These are phyloP conservation scores for Peronospora belbahrii DNA, from an alignment of 352 stramenopile species.

Conservation along the genomic window DNA sequence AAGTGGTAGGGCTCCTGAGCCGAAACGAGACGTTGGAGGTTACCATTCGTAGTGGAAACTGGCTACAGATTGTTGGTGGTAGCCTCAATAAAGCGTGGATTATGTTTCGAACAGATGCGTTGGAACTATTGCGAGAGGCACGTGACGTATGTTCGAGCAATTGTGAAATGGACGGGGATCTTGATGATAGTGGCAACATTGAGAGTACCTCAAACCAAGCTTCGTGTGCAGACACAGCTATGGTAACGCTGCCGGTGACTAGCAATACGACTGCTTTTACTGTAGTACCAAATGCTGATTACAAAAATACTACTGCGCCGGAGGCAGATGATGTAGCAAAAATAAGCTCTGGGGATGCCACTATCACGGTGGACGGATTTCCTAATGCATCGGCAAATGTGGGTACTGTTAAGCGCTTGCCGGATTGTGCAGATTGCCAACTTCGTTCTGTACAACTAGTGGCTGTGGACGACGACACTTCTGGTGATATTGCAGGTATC, in stretches of 20 bases:
- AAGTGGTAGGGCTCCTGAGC: constrained; percentile 45
- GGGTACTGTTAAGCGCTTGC: not conserved
- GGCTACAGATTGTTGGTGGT: constrained; percentile 38
- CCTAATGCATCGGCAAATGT: not conserved
- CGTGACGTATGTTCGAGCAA: constrained; percentile 15
- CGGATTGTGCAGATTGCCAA: constrained; percentile 4
- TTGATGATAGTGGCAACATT: not conserved
- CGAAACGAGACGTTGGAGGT: constrained; percentile 50
- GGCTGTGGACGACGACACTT: not conserved
- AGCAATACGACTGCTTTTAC: not conserved
- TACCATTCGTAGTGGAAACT: constrained; percentile 34
- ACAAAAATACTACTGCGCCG: not conserved
- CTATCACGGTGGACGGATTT: not conserved
- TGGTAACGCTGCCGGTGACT: too few relatives aligned
- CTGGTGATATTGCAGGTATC: not conserved
- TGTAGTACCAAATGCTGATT: not conserved
- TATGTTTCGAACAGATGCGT: constrained; percentile 51
- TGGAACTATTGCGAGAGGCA: constrained; percentile 42
- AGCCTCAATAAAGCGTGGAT: constrained; percentile 43
- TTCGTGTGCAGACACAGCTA: not conserved
- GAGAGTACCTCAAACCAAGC: not conserved
- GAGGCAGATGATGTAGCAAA: not conserved
- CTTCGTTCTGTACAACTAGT: not conserved
- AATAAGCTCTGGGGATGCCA: not conserved
- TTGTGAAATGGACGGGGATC: constrained; percentile 9